Conservation (phyloP, 1,284 basidiomycete species). For the Takashimella tepidaria region DNA sequence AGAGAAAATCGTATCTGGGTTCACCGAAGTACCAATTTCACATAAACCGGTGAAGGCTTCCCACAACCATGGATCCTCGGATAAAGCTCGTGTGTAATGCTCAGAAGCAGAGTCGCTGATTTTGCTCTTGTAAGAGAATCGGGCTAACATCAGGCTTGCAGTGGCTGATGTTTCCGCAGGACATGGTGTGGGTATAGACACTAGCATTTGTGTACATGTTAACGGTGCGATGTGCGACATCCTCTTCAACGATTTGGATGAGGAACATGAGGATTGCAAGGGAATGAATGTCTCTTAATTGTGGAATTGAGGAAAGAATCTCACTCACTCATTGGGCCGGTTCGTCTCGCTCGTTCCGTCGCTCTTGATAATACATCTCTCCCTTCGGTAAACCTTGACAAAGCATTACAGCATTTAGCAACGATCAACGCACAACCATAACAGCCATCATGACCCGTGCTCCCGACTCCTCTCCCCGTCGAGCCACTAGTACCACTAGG, state of each 20-base stretch:
- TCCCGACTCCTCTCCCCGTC: no score
- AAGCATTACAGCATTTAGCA: conserved; percentile 64
- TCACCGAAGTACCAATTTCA: conserved; percentile 65
- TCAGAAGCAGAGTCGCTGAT: conserved; percentile 63
- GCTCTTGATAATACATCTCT: conserved; percentile 38
- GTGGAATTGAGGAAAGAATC: no score
- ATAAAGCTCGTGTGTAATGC: conserved; percentile 68
- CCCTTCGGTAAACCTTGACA: conserved; percentile 55
- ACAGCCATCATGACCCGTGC: no score
- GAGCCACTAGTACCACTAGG: no score
- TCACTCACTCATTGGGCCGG: conserved; percentile 14
- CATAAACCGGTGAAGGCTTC: conserved; percentile 90
- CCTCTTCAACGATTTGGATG: no score
- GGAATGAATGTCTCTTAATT: no score
- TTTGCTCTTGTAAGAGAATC: conserved; percentile 43
- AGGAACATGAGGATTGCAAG: no score
- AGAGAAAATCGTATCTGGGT: conserved; percentile 27
- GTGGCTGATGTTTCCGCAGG: conserved; percentile 28
- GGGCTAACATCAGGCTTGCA: conserved; percentile 33
- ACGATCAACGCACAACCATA: conserved; percentile 72
- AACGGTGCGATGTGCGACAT: conserved; percentile 4
- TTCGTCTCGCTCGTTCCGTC: conserved; percentile 21
- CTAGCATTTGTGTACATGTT: conserved; percentile 3
- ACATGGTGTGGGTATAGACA: conserved; percentile 16
- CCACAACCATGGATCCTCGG: conserved; percentile 77